phyloP scores from a whole-genome alignment of 106 monocot genomes.

The Platanthera zijinensis region DNA sequence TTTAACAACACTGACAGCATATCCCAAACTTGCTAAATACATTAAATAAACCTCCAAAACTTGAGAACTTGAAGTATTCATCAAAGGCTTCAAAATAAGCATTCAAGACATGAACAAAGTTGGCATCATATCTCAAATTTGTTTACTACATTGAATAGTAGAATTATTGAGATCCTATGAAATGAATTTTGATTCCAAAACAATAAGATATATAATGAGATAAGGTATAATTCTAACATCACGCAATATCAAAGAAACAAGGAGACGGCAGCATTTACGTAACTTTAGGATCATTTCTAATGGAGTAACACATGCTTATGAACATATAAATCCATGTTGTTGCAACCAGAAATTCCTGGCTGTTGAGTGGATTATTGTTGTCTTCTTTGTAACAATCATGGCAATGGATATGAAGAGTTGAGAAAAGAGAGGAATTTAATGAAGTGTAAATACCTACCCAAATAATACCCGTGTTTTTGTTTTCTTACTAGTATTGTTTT shows the following conservation, averaged over 20 bases:
- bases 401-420: neutral
- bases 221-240: neutral
- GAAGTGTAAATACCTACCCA: neutral
- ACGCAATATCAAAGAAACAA: neutral
- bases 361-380: neutral
- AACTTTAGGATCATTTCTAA: neutral
- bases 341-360: neutral
- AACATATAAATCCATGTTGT: neutral
- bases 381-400: neutral
- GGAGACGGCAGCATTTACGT: neutral
- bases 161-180: neutral
- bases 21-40: neutral
- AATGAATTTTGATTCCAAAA: neutral
- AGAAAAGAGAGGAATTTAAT: neutral
- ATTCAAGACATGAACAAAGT: neutral
- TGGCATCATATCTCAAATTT: neutral
- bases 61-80: no score
- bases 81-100: neutral
- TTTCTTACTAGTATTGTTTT: neutral
- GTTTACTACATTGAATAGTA: neutral
- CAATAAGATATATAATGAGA: neutral
- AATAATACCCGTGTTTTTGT: neutral
- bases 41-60: no score
- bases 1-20: neutral
- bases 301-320: neutral